Evolutionary conservation across 148 eudicot species (phyloP).

Genomic region (Amaranthus palmeri): DNA sequence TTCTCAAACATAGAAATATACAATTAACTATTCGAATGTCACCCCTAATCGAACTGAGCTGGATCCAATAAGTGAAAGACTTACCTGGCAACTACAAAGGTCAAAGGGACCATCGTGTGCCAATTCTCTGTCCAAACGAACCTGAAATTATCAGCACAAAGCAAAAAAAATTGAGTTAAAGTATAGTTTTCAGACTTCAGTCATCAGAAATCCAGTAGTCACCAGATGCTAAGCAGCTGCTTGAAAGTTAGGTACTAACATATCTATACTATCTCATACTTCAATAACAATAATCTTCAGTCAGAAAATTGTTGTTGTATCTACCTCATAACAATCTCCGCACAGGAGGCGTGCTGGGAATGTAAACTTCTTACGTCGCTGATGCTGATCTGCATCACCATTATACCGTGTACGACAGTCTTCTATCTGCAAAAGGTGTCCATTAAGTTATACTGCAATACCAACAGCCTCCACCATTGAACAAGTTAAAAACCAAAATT

Average conservation of each 20-base stretch:
- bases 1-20: not conserved
- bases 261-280: not conserved
- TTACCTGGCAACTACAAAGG: constrained; percentile 93
- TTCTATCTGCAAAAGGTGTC: constrained; percentile 60
- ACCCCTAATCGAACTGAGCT: not conserved
- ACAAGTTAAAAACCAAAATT: not conserved
- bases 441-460: not conserved
- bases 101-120: constrained; percentile 95
- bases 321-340: constrained; percentile 98
- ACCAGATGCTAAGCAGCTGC: not conserved
- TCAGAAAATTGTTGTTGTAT: not conserved
- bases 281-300: not conserved
- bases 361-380: constrained; percentile 83
- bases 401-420: constrained; percentile 95
- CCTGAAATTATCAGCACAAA: constrained; percentile 37
- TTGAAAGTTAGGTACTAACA: not conserved
- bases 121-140: constrained; percentile 65
- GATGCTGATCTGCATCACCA: constrained; percentile 94
- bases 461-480: not conserved
- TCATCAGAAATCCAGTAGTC: not conserved
- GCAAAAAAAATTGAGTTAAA: not conserved
- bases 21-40: not conserved
- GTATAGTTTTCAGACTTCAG: not conserved
- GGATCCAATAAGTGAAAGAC: constrained; percentile 4
- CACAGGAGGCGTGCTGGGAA: constrained; percentile 93